Evolutionary conservation across 1,284 basidiomycete genomes (phyloP), one percentile per base, ranked within the genome.

Genomic region (Ceratobasidium sp.): DNA sequence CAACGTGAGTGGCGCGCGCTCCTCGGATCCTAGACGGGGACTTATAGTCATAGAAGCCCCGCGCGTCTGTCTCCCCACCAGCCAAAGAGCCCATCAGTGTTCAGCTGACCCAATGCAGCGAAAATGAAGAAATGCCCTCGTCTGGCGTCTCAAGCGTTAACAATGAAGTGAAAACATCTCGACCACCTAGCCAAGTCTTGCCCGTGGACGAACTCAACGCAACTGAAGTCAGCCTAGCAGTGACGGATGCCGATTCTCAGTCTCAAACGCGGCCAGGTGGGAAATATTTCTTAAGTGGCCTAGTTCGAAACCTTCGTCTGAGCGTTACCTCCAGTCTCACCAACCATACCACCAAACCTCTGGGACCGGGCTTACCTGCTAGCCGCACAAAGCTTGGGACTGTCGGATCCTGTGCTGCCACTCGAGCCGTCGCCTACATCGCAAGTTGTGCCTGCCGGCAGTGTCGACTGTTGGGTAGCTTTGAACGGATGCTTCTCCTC

Each of bases 341-440:
- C 54, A 58, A 61, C 11, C 22, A 74, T 74, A n/a, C 41, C 72
- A 46, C 49, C 46, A 31, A 74, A 27, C 49, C 37, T 74, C 24
- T 63, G 62, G 34, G 72, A 64, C 31, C 49, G 64, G 19, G 59
- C 72, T 16, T 41, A 63, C 22, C 37, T 39, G 13, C 34, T n/a
- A 24, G 72, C 72, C 41, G 46, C 72, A 19, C 59, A 22, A 48
- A 37, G n/a, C 13, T 46, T 74, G 72, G 37, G 49, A n/a, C 37
- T 64, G n/a, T 48, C 46, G 6, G 19, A 48, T 39, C 16, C 13
- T n/a, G 49, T 37, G 16, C 0, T 11, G 29, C 22, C 29, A 0
- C 46, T 39, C 13, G 24, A 37, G 5, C 27, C 4, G 14, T 39
- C 65, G 11, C 31, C 34, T 13, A 22, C 24, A 16, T 37, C 24